Conservation (phyloP, 2,329 filamentous ascomycete species). For the Blastomyces silverae region DNA sequence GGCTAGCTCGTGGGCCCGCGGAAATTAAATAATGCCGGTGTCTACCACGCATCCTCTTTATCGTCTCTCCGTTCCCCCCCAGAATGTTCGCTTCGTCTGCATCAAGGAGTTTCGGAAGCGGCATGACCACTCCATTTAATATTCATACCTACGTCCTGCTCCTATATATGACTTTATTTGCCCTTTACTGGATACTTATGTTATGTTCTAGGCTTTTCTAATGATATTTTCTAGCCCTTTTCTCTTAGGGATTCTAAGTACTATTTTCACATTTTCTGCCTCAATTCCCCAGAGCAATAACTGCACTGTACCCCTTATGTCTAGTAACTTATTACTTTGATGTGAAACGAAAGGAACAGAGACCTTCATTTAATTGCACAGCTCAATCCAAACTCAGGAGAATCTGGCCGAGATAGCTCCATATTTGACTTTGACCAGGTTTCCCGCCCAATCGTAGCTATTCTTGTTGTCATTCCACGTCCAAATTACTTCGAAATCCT, state of each 20-base stretch:
- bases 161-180: not conserved
- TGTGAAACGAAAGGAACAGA: not conserved
- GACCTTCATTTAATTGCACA: not conserved
- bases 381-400: not conserved
- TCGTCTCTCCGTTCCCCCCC: not conserved
- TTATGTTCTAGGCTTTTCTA: not conserved
- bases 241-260: not conserved
- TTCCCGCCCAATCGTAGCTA: not conserved
- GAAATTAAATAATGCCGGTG: not conserved
- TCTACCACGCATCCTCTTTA: not conserved
- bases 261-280: not conserved
- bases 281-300: not conserved
- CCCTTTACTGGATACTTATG: not conserved
- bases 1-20: not conserved
- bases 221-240: not conserved
- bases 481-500: not conserved
- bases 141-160: not conserved
- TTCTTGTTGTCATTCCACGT: not conserved
- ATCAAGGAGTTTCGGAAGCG: not conserved
- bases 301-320: not conserved
- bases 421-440: not conserved
- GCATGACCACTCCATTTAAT: not conserved
- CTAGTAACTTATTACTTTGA: not conserved
- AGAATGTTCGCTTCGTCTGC: not conserved
- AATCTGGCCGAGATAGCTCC: not conserved